phyloP scores from a whole-genome alignment of 2,329 filamentous ascomycete genomes.

The Tolypocladium nubicola region DNA sequence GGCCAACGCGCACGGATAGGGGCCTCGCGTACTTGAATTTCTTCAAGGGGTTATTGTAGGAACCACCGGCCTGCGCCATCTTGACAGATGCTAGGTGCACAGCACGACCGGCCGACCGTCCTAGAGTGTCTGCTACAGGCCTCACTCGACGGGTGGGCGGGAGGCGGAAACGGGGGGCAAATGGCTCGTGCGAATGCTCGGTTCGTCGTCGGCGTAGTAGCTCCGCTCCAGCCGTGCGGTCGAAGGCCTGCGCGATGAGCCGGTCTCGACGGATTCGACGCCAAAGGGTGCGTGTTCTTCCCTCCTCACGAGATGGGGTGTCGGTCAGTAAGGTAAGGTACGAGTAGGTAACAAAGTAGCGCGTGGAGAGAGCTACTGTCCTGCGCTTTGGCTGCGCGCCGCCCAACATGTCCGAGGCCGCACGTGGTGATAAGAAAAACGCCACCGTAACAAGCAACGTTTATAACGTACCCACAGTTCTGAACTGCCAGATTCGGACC shows the following conservation, averaged over 20 bases:
- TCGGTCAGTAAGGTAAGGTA: not conserved
- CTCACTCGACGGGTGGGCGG: not conserved
- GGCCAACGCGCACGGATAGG: too few species aligned
- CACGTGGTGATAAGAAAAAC: conserved; percentile 1
- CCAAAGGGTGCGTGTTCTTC: not conserved
- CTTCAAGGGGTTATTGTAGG: conserved; percentile 98
- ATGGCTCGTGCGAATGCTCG: not conserved
- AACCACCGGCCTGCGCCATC: conserved; percentile 77
- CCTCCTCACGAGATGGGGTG: not conserved
- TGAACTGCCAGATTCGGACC: too few species aligned
- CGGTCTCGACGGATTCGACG: not conserved
- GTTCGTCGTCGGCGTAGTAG: not conserved
- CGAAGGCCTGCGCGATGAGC: not conserved
- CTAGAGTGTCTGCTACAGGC: not conserved
- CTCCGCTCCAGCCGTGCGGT: not conserved
- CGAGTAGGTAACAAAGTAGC: not conserved
- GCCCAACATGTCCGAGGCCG: not conserved
- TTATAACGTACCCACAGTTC: not conserved
- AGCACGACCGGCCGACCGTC: not conserved
- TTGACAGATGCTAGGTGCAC: conserved; percentile 15
- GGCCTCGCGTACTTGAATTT: conserved; percentile 78
- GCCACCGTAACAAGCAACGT: not conserved
- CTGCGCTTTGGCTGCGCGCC: not conserved
- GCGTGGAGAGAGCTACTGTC: not conserved
- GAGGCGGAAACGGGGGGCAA: not conserved